phyloP scores from a whole-genome alignment of 2,329 filamentous ascomycete genomes.

The Zymoseptoria crescenta region DNA sequence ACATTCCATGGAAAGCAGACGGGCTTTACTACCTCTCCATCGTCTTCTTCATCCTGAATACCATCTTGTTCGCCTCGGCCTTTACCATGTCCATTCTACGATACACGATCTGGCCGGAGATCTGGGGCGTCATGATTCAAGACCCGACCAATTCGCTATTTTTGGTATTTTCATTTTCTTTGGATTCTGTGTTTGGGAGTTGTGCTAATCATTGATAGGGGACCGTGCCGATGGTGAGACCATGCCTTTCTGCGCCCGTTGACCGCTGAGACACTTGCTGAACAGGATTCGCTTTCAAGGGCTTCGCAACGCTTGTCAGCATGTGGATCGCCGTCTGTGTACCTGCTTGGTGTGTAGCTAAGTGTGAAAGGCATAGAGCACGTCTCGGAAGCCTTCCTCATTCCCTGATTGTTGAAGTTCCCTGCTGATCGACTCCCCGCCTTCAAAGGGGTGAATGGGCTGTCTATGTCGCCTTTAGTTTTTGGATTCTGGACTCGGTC shows the following conservation, averaged over 20 bases:
- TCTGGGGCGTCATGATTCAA: conserved; percentile 58
- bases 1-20: conserved; percentile 51
- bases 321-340: conserved; percentile 24
- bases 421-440: not conserved
- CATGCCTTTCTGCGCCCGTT: no score
- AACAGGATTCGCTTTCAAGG: conserved; percentile 1
- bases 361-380: not conserved
- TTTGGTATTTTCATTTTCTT: conserved; percentile 34
- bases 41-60: conserved; percentile 54
- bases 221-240: no score
- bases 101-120: conserved; percentile 57
- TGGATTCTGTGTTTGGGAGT: no score
- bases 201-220: no score
- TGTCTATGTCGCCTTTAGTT: conserved; percentile 37
- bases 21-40: conserved; percentile 55
- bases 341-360: conserved; percentile 4
- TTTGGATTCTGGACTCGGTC: conserved; percentile 44
- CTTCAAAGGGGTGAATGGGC: conserved; percentile 36
- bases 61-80: conserved; percentile 40
- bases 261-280: no score
- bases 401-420: no score
- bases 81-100: conserved; percentile 46
- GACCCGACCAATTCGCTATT: conserved; percentile 63
- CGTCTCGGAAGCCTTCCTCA: not conserved
- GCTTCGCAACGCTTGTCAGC: conserved; percentile 25